Percentiles rank a stretch among this genome's conserved stretches.
Evolutionary conservation across 2,329 filamentous ascomycete species (phyloP).

Genomic region (Aspergillus clavatus): DNA sequence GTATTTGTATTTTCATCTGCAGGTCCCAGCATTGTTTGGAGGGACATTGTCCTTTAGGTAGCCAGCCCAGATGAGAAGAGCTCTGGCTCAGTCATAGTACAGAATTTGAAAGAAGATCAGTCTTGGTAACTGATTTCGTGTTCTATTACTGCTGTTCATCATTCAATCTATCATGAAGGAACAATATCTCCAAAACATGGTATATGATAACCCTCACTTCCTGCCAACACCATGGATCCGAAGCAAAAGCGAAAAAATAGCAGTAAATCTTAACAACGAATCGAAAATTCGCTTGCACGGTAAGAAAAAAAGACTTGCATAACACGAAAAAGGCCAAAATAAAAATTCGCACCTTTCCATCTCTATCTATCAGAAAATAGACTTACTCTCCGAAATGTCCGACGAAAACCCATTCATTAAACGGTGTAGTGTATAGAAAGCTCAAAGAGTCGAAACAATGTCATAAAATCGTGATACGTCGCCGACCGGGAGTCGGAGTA

Average conservation of each 20-base stretch:
- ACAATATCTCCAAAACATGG: neutral
- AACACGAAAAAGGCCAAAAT: neutral
- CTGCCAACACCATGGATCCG: neutral
- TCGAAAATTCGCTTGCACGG: too few relatives aligned
- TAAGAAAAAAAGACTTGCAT: too few relatives aligned
- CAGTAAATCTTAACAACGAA: neutral
- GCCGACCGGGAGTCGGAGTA: neutral
- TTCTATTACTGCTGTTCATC: neutral
- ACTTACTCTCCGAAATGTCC: neutral
- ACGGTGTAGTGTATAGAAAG: neutral
- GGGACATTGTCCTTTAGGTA: too few relatives aligned
- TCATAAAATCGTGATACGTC: neutral
- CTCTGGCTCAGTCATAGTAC: neutral
- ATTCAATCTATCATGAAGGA: neutral
- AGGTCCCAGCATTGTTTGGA: too few relatives aligned
- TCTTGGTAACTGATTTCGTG: neutral
- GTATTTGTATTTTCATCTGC: too few relatives aligned
- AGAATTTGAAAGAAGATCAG: neutral
- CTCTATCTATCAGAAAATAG: slow-evolving; percentile 2
- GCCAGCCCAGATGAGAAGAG: too few relatives aligned
- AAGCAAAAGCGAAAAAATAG: neutral
- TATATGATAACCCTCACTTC: slow-evolving; percentile 3
- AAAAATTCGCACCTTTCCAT: slow-evolving; percentile 1
- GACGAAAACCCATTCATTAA: neutral
- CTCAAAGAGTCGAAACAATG: neutral